Evolutionary conservation across 495 filamentous ascomycete genomes (phyloP).

Genomic region (Talaromyces proteolyticus): DNA sequence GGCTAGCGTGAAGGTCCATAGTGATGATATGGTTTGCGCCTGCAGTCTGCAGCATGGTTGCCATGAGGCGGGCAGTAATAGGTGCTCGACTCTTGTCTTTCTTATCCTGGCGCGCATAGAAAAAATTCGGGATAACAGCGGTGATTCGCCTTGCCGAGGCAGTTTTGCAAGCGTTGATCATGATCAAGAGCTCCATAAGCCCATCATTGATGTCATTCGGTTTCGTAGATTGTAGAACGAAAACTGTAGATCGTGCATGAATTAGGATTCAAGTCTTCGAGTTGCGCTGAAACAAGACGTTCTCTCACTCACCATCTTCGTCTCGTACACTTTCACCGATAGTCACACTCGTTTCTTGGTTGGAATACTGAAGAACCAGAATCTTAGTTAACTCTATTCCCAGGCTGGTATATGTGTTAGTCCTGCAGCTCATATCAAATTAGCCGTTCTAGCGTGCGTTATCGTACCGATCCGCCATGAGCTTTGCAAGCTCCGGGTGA

Average conservation of each 20-base stretch:
- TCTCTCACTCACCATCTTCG: slow-evolving; percentile 70
- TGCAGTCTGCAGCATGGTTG: slow-evolving; percentile 96
- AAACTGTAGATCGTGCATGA: slow-evolving; percentile 51
- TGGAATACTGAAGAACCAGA: slow-evolving; percentile 91
- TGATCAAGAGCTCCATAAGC: slow-evolving; percentile 97
- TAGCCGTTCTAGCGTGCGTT: not conserved
- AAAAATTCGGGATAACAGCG: slow-evolving; percentile 91
- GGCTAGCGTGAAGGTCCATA: slow-evolving; percentile 67
- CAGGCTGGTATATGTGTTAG: slow-evolving; percentile 45
- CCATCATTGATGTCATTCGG: slow-evolving; percentile 98
- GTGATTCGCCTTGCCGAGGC: slow-evolving; percentile 93
- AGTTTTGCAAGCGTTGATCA: slow-evolving; percentile 98
- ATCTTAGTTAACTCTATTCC: slow-evolving; percentile 93
- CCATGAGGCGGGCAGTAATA: slow-evolving; percentile 82
- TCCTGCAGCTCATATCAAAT: not conserved
- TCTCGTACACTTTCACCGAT: slow-evolving; percentile 96
- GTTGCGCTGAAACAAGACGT: slow-evolving; percentile 7
- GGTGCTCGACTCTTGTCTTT: slow-evolving; percentile 95
- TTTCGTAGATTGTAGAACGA: slow-evolving; percentile 91
- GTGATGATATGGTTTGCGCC: slow-evolving; percentile 84
- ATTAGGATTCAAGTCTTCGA: not conserved
- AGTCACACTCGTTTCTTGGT: slow-evolving; percentile 95
- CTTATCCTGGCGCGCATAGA: slow-evolving; percentile 98
- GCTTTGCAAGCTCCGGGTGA: slow-evolving; percentile 83
- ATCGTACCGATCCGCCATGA: slow-evolving; percentile 82